phyloP scores from a whole-genome alignment of 371 early-diverging fungal species.

The Thermomucor indicae-seudaticae region DNA sequence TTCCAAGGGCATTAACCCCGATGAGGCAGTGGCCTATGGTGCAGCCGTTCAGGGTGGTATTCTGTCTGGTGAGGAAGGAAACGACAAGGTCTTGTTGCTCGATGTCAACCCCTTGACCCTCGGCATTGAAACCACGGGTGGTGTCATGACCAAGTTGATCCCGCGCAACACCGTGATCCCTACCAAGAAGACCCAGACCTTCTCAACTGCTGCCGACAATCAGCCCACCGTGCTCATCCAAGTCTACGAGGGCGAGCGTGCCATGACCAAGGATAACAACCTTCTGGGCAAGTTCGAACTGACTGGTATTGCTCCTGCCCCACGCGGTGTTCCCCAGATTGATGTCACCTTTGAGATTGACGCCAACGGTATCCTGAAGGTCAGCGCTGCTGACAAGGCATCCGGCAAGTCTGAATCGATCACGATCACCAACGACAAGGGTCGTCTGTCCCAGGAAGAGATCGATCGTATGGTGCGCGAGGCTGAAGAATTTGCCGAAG shows the following conservation, averaged over 20 bases:
- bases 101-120: conserved; percentile 98
- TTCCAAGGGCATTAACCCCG: conserved; percentile 96
- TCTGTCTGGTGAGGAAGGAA: conserved; percentile 82
- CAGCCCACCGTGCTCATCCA: conserved; percentile 97
- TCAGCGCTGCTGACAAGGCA: conserved; percentile 95
- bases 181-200: conserved; percentile 97
- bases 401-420: conserved; percentile 93
- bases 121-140: conserved; percentile 91
- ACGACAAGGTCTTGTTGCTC: conserved; percentile 84
- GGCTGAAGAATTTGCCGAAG: conserved; percentile 87
- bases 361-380: conserved; percentile 98
- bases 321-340: conserved; percentile 88
- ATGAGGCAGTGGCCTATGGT: conserved; percentile 99
- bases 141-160: conserved; percentile 96
- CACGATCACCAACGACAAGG: conserved; percentile 94
- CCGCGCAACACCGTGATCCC: conserved; percentile 98
- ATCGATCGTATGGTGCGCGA: conserved; percentile 95
- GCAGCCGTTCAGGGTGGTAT: conserved; percentile 99
- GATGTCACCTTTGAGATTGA: conserved; percentile 97
- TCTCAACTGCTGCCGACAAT: conserved; percentile 98
- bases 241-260: conserved; percentile 98
- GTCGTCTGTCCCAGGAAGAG: conserved; percentile 91
- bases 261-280: conserved; percentile 96
- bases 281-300: conserved; percentile 96
- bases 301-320: conserved; percentile 78